Percentiles rank a stretch among this genome's conserved stretches.
These are phyloP conservation scores for Fusarium sp. DNA, from an alignment of 2,329 filamentous ascomycete genomes.

Conservation along the genomic window DNA sequence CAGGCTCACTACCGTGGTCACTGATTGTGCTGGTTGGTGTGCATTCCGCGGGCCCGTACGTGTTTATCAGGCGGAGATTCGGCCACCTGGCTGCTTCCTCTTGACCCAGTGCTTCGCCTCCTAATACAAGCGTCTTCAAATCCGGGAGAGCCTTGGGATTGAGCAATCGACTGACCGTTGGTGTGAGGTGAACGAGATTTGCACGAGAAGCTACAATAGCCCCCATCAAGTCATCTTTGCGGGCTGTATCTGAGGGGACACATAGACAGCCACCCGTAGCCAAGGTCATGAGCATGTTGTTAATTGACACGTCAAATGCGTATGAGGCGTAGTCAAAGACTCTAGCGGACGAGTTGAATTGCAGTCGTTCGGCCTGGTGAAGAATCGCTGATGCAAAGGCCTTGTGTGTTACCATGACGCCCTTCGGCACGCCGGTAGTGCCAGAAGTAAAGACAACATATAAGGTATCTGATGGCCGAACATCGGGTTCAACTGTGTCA, in stretches of 20 bases:
- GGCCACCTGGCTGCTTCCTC: not conserved
- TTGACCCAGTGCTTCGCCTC: not conserved
- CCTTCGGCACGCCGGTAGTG: constrained; percentile 11
- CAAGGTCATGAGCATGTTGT: constrained; percentile 1
- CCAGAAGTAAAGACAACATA: constrained; percentile 17
- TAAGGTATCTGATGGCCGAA: not conserved
- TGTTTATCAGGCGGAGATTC: not conserved
- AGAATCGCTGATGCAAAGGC: not conserved
- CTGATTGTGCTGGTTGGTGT: not conserved
- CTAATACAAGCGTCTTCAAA: not conserved
- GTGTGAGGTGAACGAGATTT: not conserved
- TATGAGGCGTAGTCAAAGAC: constrained; percentile 20
- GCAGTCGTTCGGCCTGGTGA: not conserved
- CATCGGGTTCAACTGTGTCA: too few species aligned
- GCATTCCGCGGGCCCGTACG: not conserved
- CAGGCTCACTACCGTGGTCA: not conserved
- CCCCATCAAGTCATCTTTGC: not conserved
- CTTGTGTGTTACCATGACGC: constrained; percentile 1
- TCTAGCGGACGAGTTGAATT: not conserved
- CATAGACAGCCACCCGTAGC: constrained; percentile 15
- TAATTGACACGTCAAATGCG: constrained; percentile 3
- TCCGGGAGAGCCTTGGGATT: not conserved
- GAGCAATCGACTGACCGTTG: not conserved
- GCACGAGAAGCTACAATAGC: not conserved
- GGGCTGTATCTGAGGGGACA: constrained; percentile 10